These are phyloP conservation scores for Lentinula detonsa DNA, from an alignment of 768 basidiomycete species.

Conservation along the genomic window DNA sequence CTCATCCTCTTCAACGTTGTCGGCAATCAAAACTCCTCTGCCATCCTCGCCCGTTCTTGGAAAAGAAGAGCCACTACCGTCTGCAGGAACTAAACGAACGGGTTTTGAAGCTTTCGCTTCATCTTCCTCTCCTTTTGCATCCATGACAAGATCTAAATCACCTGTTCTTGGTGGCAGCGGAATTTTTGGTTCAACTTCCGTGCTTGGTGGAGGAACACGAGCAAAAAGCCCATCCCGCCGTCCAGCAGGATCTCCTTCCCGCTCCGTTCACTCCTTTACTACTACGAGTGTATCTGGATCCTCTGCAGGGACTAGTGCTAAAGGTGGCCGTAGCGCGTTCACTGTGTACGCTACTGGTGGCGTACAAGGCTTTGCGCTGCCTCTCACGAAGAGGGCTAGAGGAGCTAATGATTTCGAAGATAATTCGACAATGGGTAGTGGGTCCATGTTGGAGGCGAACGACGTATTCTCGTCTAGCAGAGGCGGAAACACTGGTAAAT, in stretches of 20 bases:
- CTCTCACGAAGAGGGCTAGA: slow-evolving; percentile 49
- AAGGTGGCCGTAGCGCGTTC: slow-evolving; percentile 45
- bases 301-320: slow-evolving; percentile 14
- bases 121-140: slow-evolving; percentile 44
- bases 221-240: not conserved
- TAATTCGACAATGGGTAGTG: not conserved
- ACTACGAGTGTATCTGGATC: not conserved
- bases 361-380: slow-evolving; percentile 43
- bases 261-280: not conserved
- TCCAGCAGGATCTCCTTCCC: not conserved
- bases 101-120: slow-evolving; percentile 56
- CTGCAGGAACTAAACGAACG: slow-evolving; percentile 39
- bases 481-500: slow-evolving; percentile 41
- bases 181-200: slow-evolving; percentile 28
- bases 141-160: slow-evolving; percentile 44
- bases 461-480: slow-evolving; percentile 23
- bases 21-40: slow-evolving; percentile 7
- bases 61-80: slow-evolving; percentile 9
- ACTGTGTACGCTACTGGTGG: slow-evolving; percentile 50
- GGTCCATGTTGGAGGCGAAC: not conserved
- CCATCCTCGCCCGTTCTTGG: slow-evolving; percentile 13
- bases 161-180: slow-evolving; percentile 27
- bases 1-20: slow-evolving; percentile 15
- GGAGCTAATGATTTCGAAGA: slow-evolving; percentile 28
- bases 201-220: slow-evolving; percentile 21